phyloP scores from a whole-genome alignment of 108 stramenopile species.

The Schizochytrium sp. region DNA sequence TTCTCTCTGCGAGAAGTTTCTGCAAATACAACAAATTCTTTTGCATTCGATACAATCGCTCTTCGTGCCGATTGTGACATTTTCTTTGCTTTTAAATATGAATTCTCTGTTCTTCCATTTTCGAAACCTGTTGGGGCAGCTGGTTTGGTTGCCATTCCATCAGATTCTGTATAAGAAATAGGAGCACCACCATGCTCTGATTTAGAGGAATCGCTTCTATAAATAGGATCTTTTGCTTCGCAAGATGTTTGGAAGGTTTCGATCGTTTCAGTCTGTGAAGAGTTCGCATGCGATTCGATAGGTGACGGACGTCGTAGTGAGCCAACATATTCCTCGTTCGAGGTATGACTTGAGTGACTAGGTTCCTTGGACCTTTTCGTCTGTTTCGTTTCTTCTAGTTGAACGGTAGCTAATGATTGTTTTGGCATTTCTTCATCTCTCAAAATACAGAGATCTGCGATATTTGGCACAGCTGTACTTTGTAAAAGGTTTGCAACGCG shows the following conservation, averaged over 20 bases:
- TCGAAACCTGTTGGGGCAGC: background rate
- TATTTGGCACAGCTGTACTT: background rate
- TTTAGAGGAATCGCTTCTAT: background rate
- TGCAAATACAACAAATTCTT: constrained; percentile 50
- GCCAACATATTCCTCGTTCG: too few relatives aligned
- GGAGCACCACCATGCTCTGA: background rate
- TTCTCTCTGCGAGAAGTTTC: background rate
- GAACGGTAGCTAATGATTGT: background rate
- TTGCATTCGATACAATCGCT: background rate
- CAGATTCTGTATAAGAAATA: background rate
- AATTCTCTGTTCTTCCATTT: background rate
- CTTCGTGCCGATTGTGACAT: constrained; percentile 18
- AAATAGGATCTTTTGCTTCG: too few relatives aligned
- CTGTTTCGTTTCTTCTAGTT: background rate
- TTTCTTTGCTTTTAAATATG: background rate
- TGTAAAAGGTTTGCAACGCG: background rate
- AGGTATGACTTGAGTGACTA: too few relatives aligned
- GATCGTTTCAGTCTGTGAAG: too few relatives aligned
- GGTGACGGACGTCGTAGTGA: too few relatives aligned
- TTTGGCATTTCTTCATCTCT: background rate
- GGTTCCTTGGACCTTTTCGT: too few relatives aligned
- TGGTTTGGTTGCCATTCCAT: background rate
- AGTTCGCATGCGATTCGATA: too few relatives aligned
- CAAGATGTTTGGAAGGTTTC: too few relatives aligned
- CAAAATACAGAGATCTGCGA: background rate